A percentile compares a stretch with the other conserved stretches of the same genome.
Conservation (phyloP, 1,284 basidiomycete species). For the Rhodotorula sp. region DNA sequence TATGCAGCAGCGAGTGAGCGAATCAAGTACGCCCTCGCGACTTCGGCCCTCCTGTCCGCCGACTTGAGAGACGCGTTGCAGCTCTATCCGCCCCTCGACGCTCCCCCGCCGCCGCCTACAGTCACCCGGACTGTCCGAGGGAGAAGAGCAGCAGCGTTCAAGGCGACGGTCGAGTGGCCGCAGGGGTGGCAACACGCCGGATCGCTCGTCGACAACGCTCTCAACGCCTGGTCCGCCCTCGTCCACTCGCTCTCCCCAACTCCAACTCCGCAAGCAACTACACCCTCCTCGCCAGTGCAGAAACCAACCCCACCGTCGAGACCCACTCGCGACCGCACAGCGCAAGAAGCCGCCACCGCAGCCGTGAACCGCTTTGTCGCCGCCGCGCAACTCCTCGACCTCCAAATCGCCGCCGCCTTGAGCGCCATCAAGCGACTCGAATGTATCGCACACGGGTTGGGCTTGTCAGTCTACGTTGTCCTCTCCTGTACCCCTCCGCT, state of each 20-base stretch:
- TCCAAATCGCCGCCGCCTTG: conserved; percentile 10
- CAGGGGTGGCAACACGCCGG: conserved; percentile 20
- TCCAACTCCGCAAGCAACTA: background rate
- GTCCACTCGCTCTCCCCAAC: background rate
- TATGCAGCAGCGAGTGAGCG: conserved; percentile 2
- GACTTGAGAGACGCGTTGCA: conserved; percentile 26
- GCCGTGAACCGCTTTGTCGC: conserved; percentile 10
- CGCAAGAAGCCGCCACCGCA: background rate
- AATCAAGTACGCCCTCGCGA: conserved; percentile 32
- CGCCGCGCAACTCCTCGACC: conserved; percentile 23
- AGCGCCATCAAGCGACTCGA: conserved; percentile 25
- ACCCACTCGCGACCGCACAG: background rate
- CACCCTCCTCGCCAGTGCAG: background rate
- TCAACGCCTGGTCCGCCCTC: conserved; percentile 2
- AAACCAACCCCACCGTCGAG: too few species aligned
- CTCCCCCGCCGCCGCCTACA: too few species aligned
- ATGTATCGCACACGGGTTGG: conserved; percentile 24
- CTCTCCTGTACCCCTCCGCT: too few species aligned
- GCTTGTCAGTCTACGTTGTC: conserved; percentile 4
- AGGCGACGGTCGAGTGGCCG: conserved; percentile 10
- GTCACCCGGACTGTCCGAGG: background rate
- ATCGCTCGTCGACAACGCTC: background rate
- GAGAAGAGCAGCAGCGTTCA: too few species aligned
- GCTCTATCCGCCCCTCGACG: conserved; percentile 21
- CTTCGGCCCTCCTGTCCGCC: conserved; percentile 24